Evolutionary conservation across 129 eudicot genomes (phyloP).

Genomic region (Chrysanthemum lavandulifolium): DNA sequence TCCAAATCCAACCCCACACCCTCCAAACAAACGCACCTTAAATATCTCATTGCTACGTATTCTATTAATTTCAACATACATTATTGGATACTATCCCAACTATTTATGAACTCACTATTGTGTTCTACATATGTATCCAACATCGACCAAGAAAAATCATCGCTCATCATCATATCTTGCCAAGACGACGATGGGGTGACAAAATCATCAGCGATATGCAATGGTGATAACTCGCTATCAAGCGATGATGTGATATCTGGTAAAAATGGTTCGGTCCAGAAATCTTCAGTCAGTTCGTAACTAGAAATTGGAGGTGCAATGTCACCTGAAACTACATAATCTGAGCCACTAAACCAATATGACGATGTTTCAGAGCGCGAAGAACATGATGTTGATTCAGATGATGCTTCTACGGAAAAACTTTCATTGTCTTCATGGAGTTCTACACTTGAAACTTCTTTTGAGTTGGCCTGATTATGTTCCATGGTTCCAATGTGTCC

Average conservation of each 20-base stretch:
- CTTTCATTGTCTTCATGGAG: neutral
- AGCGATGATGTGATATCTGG: constrained; percentile 16
- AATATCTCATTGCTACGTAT: neutral
- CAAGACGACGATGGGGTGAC: neutral
- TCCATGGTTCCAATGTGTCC: neutral
- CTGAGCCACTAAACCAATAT: constrained; percentile 12
- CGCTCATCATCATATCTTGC: constrained; percentile 3
- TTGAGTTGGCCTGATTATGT: constrained; percentile 1
- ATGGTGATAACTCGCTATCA: neutral
- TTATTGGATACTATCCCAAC: neutral
- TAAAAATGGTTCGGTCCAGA: constrained; percentile 24
- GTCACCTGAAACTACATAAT: constrained; percentile 3
- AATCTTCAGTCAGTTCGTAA: neutral
- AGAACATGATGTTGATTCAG: constrained; percentile 8
- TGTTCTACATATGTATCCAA: constrained; percentile 14
- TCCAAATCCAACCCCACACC: too few relatives aligned
- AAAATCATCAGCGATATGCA: constrained; percentile 1
- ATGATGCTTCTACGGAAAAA: neutral
- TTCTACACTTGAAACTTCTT: neutral
- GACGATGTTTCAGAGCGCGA: neutral
- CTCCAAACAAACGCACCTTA: too few relatives aligned
- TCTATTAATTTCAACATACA: neutral
- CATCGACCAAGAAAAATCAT: constrained; percentile 22
- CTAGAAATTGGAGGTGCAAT: neutral
- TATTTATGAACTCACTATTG: neutral